These are phyloP conservation scores for Calonectria pseudoturangicola DNA, from an alignment of 2,329 filamentous ascomycete genomes.

Conservation along the genomic window DNA sequence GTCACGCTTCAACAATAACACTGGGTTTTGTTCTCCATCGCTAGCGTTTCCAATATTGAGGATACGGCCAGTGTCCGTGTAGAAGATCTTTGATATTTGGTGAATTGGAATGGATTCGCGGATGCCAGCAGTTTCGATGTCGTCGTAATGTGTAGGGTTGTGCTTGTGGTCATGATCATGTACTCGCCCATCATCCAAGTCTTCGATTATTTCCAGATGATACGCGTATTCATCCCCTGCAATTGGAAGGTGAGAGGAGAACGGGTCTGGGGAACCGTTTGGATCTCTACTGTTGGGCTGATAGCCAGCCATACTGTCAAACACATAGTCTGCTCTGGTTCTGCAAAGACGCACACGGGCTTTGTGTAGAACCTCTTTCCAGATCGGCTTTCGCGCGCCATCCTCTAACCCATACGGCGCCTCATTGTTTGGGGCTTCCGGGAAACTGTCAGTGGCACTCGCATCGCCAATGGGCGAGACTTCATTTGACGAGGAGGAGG, in stretches of 20 bases:
- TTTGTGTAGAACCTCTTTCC: slow-evolving; percentile 98
- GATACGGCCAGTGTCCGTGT: slow-evolving; percentile 92
- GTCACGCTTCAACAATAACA: slow-evolving; percentile 59
- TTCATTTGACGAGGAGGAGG: slow-evolving; percentile 35
- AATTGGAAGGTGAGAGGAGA: slow-evolving; percentile 20
- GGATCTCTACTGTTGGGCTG: slow-evolving; percentile 25
- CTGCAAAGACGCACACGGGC: slow-evolving; percentile 87
- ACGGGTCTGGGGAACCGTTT: slow-evolving; percentile 6
- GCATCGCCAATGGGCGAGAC: slow-evolving; percentile 13
- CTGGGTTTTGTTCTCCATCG: slow-evolving; percentile 67
- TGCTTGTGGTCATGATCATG: slow-evolving; percentile 64
- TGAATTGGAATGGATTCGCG: slow-evolving; percentile 72
- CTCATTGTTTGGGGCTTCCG: background rate
- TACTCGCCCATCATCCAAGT: slow-evolving; percentile 77
- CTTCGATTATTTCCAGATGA: slow-evolving; percentile 87
- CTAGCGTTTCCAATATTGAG: slow-evolving; percentile 80
- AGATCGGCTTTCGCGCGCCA: slow-evolving; percentile 80
- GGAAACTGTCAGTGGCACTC: slow-evolving; percentile 9
- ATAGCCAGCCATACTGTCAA: slow-evolving; percentile 49
- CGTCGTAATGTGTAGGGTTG: slow-evolving; percentile 60
- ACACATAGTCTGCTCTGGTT: slow-evolving; percentile 67
- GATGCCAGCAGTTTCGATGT: slow-evolving; percentile 66
- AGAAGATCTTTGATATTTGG: slow-evolving; percentile 91
- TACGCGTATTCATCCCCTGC: slow-evolving; percentile 78
- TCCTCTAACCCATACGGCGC: slow-evolving; percentile 55